Evolutionary conservation across 208 protist species (phyloP), one percentile per base, ranked within the genome.

Genomic region (Trypanosoma mega): DNA sequence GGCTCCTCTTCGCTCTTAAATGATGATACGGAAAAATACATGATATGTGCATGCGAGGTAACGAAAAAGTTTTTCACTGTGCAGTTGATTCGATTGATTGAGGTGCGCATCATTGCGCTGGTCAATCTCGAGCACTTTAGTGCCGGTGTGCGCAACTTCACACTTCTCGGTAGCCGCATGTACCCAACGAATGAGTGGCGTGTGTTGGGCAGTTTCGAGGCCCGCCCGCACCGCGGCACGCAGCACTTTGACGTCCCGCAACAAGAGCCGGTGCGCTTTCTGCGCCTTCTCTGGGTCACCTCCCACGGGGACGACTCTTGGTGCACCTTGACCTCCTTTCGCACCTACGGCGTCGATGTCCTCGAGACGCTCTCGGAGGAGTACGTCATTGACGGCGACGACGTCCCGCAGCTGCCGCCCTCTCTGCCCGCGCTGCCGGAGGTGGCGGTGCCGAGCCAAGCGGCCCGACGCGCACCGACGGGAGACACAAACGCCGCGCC

Each of bases 121-220:
- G 37, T 60, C 0, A 76, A 76, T 27, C 9, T 61, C 24, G 74
- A 80, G 33, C 63, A 76, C 29, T 80, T 76, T 47, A 80, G 74
- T 44, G 61, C 62, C 44, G 48, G 68, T 12, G 74, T 80, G 43
- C 50, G 57, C 23, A 68, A 76, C 36, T 80, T 80, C 26, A 66
- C 56, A 23, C 33, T 80, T 27, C 68, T 80, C 6, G 74, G 74
- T 18, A 72, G 68, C 26, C 53, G 39, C 5, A 66, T 62, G 44
- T 80, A 80, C 46, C 74, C 66, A 27, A 76, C 68, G 14, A 76
- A 63, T 24, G 55, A 61, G 34, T 80, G 74, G 74, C 52, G 55
- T 21, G 63, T 80, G 37, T 45, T 80, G 1, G 74, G 68, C 9
- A 23, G 53, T n/a, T 75, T 80, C 27, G 53, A 70, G 41, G 68